Conservation (phyloP, 2,329 filamentous ascomycete species). For the Celoporthe dispersa region DNA sequence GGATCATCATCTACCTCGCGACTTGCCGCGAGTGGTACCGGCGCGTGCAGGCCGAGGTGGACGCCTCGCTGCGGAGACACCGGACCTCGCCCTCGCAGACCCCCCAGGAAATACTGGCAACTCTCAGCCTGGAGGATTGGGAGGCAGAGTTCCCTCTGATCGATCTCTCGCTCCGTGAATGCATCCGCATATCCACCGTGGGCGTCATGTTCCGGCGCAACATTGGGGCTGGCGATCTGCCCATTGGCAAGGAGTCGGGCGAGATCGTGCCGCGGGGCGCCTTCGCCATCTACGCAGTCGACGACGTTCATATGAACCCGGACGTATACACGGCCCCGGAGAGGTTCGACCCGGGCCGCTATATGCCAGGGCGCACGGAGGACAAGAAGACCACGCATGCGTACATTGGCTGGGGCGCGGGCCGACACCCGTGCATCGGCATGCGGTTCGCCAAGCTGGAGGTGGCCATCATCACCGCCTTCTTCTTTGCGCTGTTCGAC, state of each 20-base stretch:
- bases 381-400: slow-evolving; percentile 41
- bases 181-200: slow-evolving; percentile 53
- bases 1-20: slow-evolving; percentile 56
- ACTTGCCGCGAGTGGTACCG: slow-evolving; percentile 50
- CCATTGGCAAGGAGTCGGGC: slow-evolving; percentile 42
- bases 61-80: slow-evolving; percentile 48
- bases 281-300: slow-evolving; percentile 51
- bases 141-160: slow-evolving; percentile 58
- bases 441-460: slow-evolving; percentile 57
- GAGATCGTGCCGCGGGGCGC: slow-evolving; percentile 55
- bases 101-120: slow-evolving; percentile 43
- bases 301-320: slow-evolving; percentile 54
- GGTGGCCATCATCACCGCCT: slow-evolving; percentile 52
- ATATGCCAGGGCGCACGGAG: slow-evolving; percentile 50
- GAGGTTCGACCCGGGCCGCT: slow-evolving; percentile 56
- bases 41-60: slow-evolving; percentile 52
- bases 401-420: slow-evolving; percentile 43
- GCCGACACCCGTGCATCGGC: slow-evolving; percentile 41
- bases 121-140: slow-evolving; percentile 57
- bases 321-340: slow-evolving; percentile 52
- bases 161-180: slow-evolving; percentile 56
- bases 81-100: slow-evolving; percentile 38
- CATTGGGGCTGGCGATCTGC: slow-evolving; percentile 47
- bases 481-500: slow-evolving; percentile 55
- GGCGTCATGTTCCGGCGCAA: slow-evolving; percentile 59